These are phyloP conservation scores for Diphasiastrum complanatum DNA, from an alignment of 83 land plant species.

Conservation along the genomic window DNA sequence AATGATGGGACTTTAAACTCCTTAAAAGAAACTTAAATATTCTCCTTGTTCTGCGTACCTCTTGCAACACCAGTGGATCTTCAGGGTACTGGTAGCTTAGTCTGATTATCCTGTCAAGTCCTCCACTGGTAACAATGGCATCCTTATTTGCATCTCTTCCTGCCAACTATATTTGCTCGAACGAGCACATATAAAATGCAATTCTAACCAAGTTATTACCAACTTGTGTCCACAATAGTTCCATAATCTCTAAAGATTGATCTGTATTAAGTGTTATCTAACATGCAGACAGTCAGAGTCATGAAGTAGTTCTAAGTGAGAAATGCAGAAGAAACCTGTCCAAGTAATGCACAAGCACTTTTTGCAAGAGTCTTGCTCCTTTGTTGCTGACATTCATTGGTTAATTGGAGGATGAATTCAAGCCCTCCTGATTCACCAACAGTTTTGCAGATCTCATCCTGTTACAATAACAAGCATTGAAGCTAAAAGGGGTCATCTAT, in stretches of 20 bases:
- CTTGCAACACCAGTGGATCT: constrained; percentile 77
- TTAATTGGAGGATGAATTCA: constrained; percentile 12
- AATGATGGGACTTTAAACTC: not conserved
- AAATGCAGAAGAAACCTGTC: constrained; percentile 15
- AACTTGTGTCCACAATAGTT: not conserved
- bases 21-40: constrained; percentile 6
- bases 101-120: constrained; percentile 53
- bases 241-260: not conserved
- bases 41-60: constrained; percentile 38
- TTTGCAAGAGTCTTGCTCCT: constrained; percentile 5
- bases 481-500: too few relatives aligned
- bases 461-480: too few relatives aligned
- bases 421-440: constrained; percentile 22
- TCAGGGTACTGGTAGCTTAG: constrained; percentile 57
- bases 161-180: constrained; percentile 47
- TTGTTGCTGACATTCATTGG: not conserved
- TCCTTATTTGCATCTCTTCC: constrained; percentile 82
- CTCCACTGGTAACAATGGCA: constrained; percentile 51
- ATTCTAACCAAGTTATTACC: not conserved
- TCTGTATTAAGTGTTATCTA: not conserved
- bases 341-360: constrained; percentile 15
- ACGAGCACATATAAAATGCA: not conserved
- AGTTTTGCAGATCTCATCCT: constrained; percentile 29
- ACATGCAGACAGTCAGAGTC: not conserved
- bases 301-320: too few relatives aligned